A percentile compares a stretch with the other conserved stretches of the same genome.
Evolutionary conservation across 2,329 filamentous ascomycete genomes (phyloP).

Genomic region (Penicillium sp.): DNA sequence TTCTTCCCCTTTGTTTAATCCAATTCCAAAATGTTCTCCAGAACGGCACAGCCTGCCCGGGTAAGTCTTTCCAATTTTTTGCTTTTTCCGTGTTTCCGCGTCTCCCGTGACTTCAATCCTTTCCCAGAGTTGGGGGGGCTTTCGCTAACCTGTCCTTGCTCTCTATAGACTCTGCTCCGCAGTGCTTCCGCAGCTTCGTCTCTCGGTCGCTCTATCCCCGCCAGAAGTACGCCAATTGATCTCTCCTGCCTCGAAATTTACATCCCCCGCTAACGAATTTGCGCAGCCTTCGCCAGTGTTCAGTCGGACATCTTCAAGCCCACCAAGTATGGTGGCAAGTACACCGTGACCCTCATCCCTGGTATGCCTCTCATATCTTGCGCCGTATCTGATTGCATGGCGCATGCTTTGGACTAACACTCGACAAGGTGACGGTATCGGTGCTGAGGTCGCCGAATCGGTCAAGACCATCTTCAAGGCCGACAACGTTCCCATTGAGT

Average conservation of each 20-base stretch:
- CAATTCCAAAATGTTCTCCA: conserved; percentile 40
- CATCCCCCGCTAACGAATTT: conserved; percentile 18
- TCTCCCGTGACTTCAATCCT: not conserved
- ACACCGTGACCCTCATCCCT: conserved; percentile 97
- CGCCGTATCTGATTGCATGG: not conserved
- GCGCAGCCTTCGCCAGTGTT: conserved; percentile 68
- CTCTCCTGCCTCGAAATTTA: not conserved
- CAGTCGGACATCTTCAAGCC: conserved; percentile 98
- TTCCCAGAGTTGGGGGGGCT: not conserved
- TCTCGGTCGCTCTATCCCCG: conserved; percentile 49
- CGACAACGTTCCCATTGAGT: conserved; percentile 97
- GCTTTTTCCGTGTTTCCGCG: conserved; percentile 43
- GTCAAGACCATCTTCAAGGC: conserved; percentile 99
- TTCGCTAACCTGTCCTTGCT: conserved; percentile 34
- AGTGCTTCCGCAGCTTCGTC: conserved; percentile 49
- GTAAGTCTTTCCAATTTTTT: conserved; percentile 40
- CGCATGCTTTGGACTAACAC: conserved; percentile 11
- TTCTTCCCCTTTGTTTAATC: conserved; percentile 13
- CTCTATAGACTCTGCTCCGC: conserved; percentile 55
- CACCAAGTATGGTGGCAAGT: conserved; percentile 98
- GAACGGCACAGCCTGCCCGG: conserved; percentile 43
- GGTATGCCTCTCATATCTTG: conserved; percentile 51
- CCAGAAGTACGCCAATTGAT: conserved; percentile 49
- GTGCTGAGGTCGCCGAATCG: conserved; percentile 94
- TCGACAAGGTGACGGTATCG: conserved; percentile 77